These are phyloP conservation scores for Peterozyma xylosa DNA, from an alignment of 805 yeast genomes.

Conservation along the genomic window DNA sequence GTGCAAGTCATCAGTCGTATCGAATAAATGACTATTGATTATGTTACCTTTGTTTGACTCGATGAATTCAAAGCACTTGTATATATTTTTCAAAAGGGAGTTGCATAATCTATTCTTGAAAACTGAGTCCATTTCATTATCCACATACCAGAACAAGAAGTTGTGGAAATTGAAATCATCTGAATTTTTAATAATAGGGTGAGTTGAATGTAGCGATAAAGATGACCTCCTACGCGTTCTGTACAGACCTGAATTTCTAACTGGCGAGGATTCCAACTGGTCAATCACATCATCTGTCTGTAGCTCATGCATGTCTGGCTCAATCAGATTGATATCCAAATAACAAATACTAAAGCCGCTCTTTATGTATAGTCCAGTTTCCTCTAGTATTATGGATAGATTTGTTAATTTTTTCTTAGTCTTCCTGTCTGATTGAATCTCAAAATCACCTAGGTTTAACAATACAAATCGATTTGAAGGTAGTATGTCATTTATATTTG, in stretches of 20 bases:
- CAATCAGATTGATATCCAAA: slow-evolving; percentile 21
- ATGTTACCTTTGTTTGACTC: not conserved
- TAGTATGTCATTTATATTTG: slow-evolving; percentile 48
- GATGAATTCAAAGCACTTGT: slow-evolving; percentile 5
- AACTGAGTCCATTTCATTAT: slow-evolving; percentile 7
- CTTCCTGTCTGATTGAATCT: slow-evolving; percentile 13
- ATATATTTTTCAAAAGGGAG: slow-evolving; percentile 7
- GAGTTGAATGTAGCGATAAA: slow-evolving; percentile 5
- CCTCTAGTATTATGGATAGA: slow-evolving; percentile 44
- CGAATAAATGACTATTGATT: slow-evolving; percentile 6
- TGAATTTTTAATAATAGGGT: slow-evolving; percentile 2
- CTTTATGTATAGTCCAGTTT: slow-evolving; percentile 46
- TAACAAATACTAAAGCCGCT: slow-evolving; percentile 37
- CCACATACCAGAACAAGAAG: slow-evolving; percentile 9
- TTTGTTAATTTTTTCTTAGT: slow-evolving; percentile 19
- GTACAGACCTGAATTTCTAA: not conserved
- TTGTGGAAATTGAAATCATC: slow-evolving; percentile 9
- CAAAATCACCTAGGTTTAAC: slow-evolving; percentile 43
- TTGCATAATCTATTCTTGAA: slow-evolving; percentile 6
- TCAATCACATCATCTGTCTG: slow-evolving; percentile 1
- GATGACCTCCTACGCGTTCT: slow-evolving; percentile 6
- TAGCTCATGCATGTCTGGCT: slow-evolving; percentile 1
- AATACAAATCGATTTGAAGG: slow-evolving; percentile 44
- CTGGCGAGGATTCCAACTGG: not conserved
- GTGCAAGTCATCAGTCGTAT: slow-evolving; percentile 13